These are phyloP conservation scores for Bothriochloa decipiens DNA, from an alignment of 176 grass and related monocot species.

Conservation along the genomic window DNA sequence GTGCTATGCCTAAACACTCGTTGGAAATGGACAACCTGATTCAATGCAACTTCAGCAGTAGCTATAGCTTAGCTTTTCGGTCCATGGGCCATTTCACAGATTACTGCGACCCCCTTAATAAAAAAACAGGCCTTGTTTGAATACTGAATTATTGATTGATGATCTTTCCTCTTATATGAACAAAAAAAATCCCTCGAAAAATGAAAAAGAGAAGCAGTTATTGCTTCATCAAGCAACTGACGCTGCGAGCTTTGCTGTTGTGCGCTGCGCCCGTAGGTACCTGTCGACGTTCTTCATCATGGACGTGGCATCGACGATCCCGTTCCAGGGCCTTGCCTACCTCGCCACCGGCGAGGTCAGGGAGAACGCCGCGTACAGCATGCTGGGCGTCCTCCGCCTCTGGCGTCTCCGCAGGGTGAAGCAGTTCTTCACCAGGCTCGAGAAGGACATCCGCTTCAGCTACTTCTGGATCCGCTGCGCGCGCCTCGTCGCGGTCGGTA, in stretches of 20 bases:
- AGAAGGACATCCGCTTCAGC: constrained; percentile 98
- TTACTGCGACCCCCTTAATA: too few relatives aligned
- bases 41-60: too few relatives aligned
- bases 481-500: constrained; percentile 60
- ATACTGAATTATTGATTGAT: too few relatives aligned
- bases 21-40: too few relatives aligned
- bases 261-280: constrained; percentile 47
- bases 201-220: not conserved
- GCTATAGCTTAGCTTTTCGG: too few relatives aligned
- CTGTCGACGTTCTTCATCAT: constrained; percentile 91
- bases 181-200: too few relatives aligned
- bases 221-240: not conserved
- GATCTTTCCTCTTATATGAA: too few relatives aligned
- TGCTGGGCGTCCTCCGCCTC: constrained; percentile 78
- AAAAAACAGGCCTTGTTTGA: too few relatives aligned
- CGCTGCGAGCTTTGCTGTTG: not conserved
- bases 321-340: constrained; percentile 78
- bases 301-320: constrained; percentile 93
- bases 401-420: constrained; percentile 95
- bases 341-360: constrained; percentile 65
- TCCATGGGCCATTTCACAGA: too few relatives aligned
- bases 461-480: constrained; percentile 92
- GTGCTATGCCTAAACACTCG: too few relatives aligned
- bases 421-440: constrained; percentile 93
- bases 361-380: constrained; percentile 56